Conservation (phyloP, 768 basidiomycete genomes). For the Cystoderma amianthinum region DNA sequence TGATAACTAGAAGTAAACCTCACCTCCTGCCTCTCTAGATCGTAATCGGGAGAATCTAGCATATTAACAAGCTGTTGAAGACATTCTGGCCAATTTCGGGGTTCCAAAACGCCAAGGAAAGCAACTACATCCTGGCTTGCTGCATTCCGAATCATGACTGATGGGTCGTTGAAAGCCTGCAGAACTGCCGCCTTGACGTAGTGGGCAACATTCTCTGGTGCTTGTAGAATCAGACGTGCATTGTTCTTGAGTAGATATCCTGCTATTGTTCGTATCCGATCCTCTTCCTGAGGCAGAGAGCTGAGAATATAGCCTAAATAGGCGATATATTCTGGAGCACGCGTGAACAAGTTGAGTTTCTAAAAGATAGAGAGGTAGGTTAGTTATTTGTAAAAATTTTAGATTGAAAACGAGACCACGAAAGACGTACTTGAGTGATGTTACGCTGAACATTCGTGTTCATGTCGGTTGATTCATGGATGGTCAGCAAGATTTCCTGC, state of each 20-base stretch:
- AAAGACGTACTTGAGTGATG: constrained; percentile 77
- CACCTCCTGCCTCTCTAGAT: constrained; percentile 83
- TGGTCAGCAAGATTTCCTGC: constrained; percentile 86
- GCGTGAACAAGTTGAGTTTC: constrained; percentile 86
- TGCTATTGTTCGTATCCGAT: constrained; percentile 91
- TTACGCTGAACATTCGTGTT: constrained; percentile 68
- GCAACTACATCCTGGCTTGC: constrained; percentile 91
- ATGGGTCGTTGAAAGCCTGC: constrained; percentile 73
- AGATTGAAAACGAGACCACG: constrained; percentile 10
- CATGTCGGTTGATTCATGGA: constrained; percentile 84
- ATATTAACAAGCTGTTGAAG: constrained; percentile 77
- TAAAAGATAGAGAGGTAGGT: constrained; percentile 20
- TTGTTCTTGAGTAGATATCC: constrained; percentile 98
- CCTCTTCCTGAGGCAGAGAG: constrained; percentile 74
- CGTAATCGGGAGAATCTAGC: constrained; percentile 72
- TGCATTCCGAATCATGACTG: constrained; percentile 88
- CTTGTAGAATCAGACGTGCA: constrained; percentile 66
- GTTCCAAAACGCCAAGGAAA: constrained; percentile 82
- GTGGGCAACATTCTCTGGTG: constrained; percentile 56
- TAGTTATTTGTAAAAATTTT: constrained; percentile 13
- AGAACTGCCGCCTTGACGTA: constrained; percentile 76
- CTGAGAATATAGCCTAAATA: constrained; percentile 95
- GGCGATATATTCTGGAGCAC: constrained; percentile 88
- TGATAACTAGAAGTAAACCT: constrained; percentile 20
- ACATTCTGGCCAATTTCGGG: constrained; percentile 94